These are phyloP conservation scores for Fraxinus excelsior DNA, from an alignment of 257 asterid species.

Conservation along the genomic window DNA sequence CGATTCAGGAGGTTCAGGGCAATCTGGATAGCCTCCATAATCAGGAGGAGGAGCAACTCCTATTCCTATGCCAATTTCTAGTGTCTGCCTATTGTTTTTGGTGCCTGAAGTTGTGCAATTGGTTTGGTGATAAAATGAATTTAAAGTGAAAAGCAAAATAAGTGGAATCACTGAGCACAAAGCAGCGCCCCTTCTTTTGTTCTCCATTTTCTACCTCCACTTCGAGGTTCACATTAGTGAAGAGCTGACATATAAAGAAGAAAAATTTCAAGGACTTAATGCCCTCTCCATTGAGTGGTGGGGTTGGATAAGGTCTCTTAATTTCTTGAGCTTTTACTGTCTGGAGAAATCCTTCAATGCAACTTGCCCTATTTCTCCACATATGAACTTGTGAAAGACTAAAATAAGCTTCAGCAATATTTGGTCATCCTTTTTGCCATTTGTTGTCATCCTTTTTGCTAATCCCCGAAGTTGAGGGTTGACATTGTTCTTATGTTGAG, in stretches of 20 bases:
- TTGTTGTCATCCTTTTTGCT: neutral
- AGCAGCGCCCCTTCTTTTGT: neutral
- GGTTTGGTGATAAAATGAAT: conserved; percentile 19
- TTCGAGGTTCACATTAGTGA: neutral
- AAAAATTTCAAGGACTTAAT: neutral
- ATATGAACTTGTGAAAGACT: no score
- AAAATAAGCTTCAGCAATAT: no score
- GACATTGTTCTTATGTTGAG: neutral
- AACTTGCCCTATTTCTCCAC: no score
- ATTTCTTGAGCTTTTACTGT: no score
- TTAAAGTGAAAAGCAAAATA: conserved; percentile 28
- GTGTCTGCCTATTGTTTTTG: conserved; percentile 26
- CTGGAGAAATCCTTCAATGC: neutral
- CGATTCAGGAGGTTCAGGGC: conserved; percentile 24
- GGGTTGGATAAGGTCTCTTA: no score
- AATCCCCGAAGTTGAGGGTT: neutral
- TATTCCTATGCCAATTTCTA: conserved; percentile 41
- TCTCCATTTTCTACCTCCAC: conserved; percentile 27
- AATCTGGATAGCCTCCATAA: conserved; percentile 35
- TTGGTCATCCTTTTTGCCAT: neutral
- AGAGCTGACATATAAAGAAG: neutral
- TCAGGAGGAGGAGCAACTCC: conserved; percentile 32
- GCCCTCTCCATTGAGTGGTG: neutral
- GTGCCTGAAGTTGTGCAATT: conserved; percentile 4
- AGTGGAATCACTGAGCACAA: conserved; percentile 14